Conservation (phyloP, 2,329 filamentous ascomycete genomes). For the Tricladium varicosporioides region DNA sequence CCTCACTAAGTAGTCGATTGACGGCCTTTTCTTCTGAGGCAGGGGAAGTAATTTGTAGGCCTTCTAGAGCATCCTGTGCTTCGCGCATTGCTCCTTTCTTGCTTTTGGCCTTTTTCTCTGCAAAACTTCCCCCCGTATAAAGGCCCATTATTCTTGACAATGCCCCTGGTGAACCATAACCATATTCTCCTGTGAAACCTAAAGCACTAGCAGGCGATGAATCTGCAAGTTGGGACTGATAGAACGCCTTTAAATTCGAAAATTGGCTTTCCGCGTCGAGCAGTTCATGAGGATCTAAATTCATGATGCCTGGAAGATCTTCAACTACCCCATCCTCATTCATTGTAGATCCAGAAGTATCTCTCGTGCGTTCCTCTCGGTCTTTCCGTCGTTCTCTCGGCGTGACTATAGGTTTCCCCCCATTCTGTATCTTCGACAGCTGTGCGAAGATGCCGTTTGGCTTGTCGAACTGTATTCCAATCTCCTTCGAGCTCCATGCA, state of each 20-base stretch:
- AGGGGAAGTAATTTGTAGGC: conserved; percentile 55
- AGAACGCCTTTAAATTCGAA: conserved; percentile 73
- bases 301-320: conserved; percentile 31
- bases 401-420: conserved; percentile 50
- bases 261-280: conserved; percentile 70
- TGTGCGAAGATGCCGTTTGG: conserved; percentile 83
- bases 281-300: conserved; percentile 30
- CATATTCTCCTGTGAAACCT: conserved; percentile 54
- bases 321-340: conserved; percentile 28
- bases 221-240: conserved; percentile 73
- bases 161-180: conserved; percentile 73
- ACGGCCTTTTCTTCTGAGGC: conserved; percentile 56
- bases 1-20: conserved; percentile 53
- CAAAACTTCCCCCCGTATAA: conserved; percentile 67
- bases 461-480: conserved; percentile 86
- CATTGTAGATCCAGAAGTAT: conserved; percentile 25
- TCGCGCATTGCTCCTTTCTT: conserved; percentile 78
- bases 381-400: conserved; percentile 39
- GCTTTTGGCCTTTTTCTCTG: conserved; percentile 62
- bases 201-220: conserved; percentile 50
- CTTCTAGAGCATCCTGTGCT: conserved; percentile 68
- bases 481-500: conserved; percentile 87
- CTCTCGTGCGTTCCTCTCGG: conserved; percentile 26
- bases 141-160: conserved; percentile 88
- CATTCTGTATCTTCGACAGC: conserved; percentile 67